phyloP scores from a whole-genome alignment of 2,329 filamentous ascomycete genomes.

The Epicoccum sorghinum region DNA sequence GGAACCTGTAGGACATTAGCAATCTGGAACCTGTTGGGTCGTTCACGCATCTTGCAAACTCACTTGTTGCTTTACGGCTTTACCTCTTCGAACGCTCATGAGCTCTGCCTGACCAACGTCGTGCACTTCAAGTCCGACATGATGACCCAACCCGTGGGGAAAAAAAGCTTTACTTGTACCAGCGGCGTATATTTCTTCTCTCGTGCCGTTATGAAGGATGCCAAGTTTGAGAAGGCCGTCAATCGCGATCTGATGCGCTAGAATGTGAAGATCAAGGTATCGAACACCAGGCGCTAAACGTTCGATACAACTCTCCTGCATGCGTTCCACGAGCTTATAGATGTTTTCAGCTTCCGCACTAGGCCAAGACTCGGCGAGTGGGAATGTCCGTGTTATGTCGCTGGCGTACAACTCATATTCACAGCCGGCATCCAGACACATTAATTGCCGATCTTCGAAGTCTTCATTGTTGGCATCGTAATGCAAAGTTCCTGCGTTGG shows the following conservation, averaged over 20 bases:
- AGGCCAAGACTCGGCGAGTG: slow-evolving; percentile 72
- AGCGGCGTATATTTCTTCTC: slow-evolving; percentile 74
- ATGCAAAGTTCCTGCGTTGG: slow-evolving; percentile 85
- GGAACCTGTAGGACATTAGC: slow-evolving; percentile 31
- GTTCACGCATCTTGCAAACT: background rate
- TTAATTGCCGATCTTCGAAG: slow-evolving; percentile 70
- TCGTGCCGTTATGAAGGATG: slow-evolving; percentile 69
- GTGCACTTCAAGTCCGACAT: slow-evolving; percentile 91
- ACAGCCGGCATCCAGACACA: slow-evolving; percentile 86
- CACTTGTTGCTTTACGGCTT: slow-evolving; percentile 34
- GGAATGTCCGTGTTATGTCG: slow-evolving; percentile 89
- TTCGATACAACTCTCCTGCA: slow-evolving; percentile 78
- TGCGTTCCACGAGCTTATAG: slow-evolving; percentile 77
- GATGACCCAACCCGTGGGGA: slow-evolving; percentile 89
- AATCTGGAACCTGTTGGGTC: too few relatives aligned
- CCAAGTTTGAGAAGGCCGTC: slow-evolving; percentile 73
- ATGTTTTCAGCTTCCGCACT: slow-evolving; percentile 72
- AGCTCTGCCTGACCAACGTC: slow-evolving; percentile 58
- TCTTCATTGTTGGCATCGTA: slow-evolving; percentile 81
- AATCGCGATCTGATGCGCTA: slow-evolving; percentile 75
- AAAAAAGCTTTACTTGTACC: slow-evolving; percentile 90
- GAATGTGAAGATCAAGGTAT: slow-evolving; percentile 74
- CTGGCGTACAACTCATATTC: slow-evolving; percentile 87
- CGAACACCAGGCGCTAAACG: slow-evolving; percentile 70
- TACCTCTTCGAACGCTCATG: slow-evolving; percentile 39